These are phyloP conservation scores for Fusarium keratoplasticum DNA, from an alignment of 2,329 filamentous ascomycete species.

Conservation along the genomic window DNA sequence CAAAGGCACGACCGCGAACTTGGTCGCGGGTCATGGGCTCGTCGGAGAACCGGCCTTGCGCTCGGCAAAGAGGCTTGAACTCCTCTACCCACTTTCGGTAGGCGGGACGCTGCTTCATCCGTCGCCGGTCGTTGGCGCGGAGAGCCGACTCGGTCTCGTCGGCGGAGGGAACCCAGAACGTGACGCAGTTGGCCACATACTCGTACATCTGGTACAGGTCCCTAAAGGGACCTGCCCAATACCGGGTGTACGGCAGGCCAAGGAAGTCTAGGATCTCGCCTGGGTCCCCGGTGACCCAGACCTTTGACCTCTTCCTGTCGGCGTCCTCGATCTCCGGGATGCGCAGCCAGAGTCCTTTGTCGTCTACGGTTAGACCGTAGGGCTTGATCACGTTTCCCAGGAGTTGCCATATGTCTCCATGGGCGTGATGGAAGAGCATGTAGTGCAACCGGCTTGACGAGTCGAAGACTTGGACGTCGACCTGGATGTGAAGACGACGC, in stretches of 20 bases:
- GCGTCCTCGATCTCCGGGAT: conserved; percentile 74
- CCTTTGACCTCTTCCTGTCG: conserved; percentile 66
- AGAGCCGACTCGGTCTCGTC: conserved; percentile 46
- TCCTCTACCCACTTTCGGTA: conserved; percentile 72
- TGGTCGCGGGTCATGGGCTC: conserved; percentile 52
- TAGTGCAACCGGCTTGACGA: conserved; percentile 63
- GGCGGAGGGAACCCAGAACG: conserved; percentile 63
- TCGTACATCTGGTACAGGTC: conserved; percentile 68
- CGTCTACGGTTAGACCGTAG: conserved; percentile 74
- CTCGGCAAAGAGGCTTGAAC: conserved; percentile 67
- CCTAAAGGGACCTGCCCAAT: conserved; percentile 68
- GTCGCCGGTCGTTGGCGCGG: conserved; percentile 65
- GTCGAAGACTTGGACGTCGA: conserved; percentile 72
- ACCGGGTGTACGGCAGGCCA: conserved; percentile 60
- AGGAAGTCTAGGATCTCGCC: conserved; percentile 70
- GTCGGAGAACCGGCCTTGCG: conserved; percentile 50
- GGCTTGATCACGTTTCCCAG: conserved; percentile 73
- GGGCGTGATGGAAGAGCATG: conserved; percentile 75
- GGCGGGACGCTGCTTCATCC: conserved; percentile 65
- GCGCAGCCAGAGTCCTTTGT: conserved; percentile 72
- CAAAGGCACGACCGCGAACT: conserved; percentile 66
- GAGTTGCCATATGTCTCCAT: conserved; percentile 77
- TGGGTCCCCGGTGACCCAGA: conserved; percentile 72
- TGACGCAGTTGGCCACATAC: conserved; percentile 68
- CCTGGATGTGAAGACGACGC: conserved; percentile 65